Evolutionary conservation across 441 rosid species (phyloP).

Genomic region (Pelargonium cotyledonis): DNA sequence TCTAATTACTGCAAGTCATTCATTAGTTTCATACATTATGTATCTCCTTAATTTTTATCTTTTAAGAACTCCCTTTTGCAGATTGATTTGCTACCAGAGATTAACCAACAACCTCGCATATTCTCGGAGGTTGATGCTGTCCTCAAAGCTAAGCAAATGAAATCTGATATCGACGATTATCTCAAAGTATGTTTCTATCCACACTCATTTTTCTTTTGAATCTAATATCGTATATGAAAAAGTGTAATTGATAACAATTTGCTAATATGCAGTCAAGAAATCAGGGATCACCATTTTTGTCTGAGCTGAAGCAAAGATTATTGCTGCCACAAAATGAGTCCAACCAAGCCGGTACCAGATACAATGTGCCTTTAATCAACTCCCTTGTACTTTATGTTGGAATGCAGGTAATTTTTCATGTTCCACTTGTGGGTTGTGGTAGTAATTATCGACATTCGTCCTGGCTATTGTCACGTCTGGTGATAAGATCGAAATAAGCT

Average conservation of each 20-base stretch:
- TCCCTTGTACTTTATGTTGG: conserved; percentile 26
- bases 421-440: background rate
- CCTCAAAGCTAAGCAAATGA: conserved; percentile 25
- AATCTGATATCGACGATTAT: conserved; percentile 29
- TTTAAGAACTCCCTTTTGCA: conserved; percentile 9
- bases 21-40: background rate
- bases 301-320: conserved; percentile 23
- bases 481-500: too few relatives aligned
- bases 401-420: conserved; percentile 20
- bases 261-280: conserved; percentile 13
- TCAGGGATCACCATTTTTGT: conserved; percentile 22
- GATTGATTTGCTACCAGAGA: conserved; percentile 27
- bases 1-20: background rate
- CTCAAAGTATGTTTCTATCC: conserved; percentile 16
- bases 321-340: conserved; percentile 23
- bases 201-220: background rate
- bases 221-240: background rate
- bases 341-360: conserved; percentile 23
- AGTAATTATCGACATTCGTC: background rate
- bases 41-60: background rate
- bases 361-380: conserved; percentile 27
- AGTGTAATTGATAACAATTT: background rate
- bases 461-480: background rate
- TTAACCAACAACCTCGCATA: conserved; percentile 18
- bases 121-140: conserved; percentile 30